Base-by-base conservation (phyloP, 2,329 filamentous ascomycete species). In the Colletotrichum eleusines region DNA sequence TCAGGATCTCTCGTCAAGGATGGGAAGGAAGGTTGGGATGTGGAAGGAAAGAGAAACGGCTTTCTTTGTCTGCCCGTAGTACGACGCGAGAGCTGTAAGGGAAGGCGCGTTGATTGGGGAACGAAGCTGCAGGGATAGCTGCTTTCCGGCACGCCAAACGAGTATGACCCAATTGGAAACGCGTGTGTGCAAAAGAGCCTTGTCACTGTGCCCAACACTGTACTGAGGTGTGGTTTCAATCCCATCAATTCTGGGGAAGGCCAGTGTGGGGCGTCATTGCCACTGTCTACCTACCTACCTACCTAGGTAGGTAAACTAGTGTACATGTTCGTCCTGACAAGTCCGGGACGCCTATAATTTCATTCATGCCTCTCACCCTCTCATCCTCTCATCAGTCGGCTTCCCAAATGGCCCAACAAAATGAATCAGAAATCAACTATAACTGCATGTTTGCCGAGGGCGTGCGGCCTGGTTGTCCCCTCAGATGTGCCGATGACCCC, bases 401-500 rank as follows among this genome's bases (percentile, higher is more conserved):
- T 28, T 9, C 11, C 18, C 9, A 48, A 44, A 2, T 50, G 12
- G 26, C 11, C 38, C 38, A 42, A 16, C 28, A 20, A 54, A 28
- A 35, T n/a, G n/a, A 44, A 33, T 33, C 31, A n/a, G n/a, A n/a
- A n/a, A n/a, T n/a, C 7, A 51, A 48, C 67, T 73, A 77, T 33
- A 77, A 59, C 53, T 86, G 84, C 42, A 87, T 74, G 66, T 81
- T 81, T 57, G 80, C 79, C 5, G 81, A 81, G 28, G 82, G 81
- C 33, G 76, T 79, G 71, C 83, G 79, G 60, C 77, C 82, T 6
- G 80, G 79, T 1, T 81, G 85, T 16, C 88, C 88, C 74, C 90
- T 88, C 72, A 99, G 84, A 84, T 99, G 96, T 46, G 96, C 97
- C 65, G 94, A 92, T 12, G 94, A 97, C 60, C 95, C 95, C 77